A percentile compares a stretch with the other conserved stretches of the same genome.
Conservation (phyloP, 2,329 filamentous ascomycete genomes). For the Talaromyces sp. region DNA sequence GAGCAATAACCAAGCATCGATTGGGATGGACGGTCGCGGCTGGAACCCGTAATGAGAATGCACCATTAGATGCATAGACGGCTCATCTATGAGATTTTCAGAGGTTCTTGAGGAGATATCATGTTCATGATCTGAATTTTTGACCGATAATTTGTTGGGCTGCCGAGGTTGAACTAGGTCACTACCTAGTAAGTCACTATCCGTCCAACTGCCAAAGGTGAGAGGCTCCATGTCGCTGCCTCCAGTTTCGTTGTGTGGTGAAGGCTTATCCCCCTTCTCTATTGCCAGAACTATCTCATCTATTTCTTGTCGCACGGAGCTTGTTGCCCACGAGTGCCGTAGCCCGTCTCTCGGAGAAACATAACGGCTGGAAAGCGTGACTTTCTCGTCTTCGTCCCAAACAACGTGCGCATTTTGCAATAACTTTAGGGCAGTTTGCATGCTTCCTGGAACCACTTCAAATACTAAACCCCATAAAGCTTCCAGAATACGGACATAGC, state of each 20-base stretch:
- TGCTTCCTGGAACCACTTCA: not conserved
- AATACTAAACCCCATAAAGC: not conserved
- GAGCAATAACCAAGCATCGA: not conserved
- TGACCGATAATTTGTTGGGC: not conserved
- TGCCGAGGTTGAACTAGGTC: not conserved
- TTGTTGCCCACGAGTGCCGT: not conserved
- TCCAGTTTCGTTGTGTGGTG: not conserved
- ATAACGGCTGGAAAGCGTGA: not conserved
- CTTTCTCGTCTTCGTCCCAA: not conserved
- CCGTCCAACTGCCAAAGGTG: not conserved
- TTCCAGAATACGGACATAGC: slow-evolving; percentile 3
- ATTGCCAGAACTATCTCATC: not conserved
- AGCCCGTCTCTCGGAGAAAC: not conserved
- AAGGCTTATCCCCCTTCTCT: not conserved
- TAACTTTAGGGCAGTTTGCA: not conserved
- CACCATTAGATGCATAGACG: not conserved
- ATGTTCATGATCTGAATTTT: not conserved
- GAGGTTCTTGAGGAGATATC: not conserved
- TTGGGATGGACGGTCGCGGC: not conserved
- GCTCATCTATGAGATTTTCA: not conserved
- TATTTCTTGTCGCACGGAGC: not conserved
- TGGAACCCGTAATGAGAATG: not conserved
- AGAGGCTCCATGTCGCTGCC: not conserved
- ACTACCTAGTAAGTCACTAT: not conserved
- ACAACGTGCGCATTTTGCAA: not conserved